A percentile compares a stretch with the other conserved stretches of the same genome.
Conservation (phyloP, 164 flowering plant species). For the Amborella trichopoda region DNA sequence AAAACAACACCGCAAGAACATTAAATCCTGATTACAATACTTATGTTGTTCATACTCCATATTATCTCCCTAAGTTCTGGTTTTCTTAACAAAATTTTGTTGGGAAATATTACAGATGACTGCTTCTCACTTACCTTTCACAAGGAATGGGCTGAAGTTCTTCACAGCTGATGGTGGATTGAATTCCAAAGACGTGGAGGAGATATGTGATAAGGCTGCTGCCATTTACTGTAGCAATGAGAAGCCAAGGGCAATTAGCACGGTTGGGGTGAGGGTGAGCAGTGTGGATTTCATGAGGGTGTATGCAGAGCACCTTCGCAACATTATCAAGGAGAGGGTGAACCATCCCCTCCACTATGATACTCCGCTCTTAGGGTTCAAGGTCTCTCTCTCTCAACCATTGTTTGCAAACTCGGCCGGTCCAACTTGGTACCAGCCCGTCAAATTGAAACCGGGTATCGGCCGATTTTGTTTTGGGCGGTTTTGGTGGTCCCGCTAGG, state of each 20-base stretch:
- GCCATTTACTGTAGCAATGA: conserved; percentile 56
- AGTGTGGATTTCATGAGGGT: conserved; percentile 73
- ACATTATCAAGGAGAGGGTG: conserved; percentile 69
- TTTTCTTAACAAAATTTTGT: no score
- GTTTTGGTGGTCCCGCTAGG: no score
- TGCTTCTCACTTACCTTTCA: conserved; percentile 85
- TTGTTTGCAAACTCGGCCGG: no score
- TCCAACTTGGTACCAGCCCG: no score
- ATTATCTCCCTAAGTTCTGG: no score
- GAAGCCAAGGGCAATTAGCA: conserved; percentile 31
- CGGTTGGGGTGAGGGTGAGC: conserved; percentile 14
- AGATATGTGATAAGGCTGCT: conserved; percentile 66
- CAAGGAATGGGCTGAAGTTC: conserved; percentile 80
- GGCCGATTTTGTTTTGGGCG: no score
- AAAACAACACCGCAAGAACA: neutral
- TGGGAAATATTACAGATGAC: conserved; percentile 85
- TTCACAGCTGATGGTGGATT: conserved; percentile 78
- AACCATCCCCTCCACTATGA: conserved; percentile 74
- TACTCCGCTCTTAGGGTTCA: conserved; percentile 72
- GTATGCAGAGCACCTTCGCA: conserved; percentile 61
- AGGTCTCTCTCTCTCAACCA: conserved; percentile 46
- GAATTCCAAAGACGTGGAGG: conserved; percentile 65
- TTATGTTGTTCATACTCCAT: no score
- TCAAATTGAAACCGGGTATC: no score
- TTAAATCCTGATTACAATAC: neutral